A percentile compares a stretch with the other conserved stretches of the same genome.
phyloP scores from a whole-genome alignment of 768 basidiomycete species.

The Tylopilus rubrobrunneus region DNA sequence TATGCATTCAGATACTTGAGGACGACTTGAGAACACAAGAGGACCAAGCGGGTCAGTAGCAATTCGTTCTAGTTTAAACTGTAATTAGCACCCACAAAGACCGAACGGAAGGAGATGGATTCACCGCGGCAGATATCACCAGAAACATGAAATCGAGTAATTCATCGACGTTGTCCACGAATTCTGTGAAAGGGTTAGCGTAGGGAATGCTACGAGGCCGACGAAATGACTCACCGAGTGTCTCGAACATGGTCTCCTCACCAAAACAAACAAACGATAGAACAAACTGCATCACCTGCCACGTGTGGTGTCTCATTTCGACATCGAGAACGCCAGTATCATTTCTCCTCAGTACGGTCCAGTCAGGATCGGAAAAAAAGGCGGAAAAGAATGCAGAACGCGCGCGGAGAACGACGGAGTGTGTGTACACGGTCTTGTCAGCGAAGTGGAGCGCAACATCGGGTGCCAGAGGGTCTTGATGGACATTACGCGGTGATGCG shows the following conservation, averaged over 20 bases:
- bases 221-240: slow-evolving; percentile 47
- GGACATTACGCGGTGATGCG: slow-evolving; percentile 2
- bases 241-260: slow-evolving; percentile 65
- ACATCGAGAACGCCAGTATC: slow-evolving; percentile 54
- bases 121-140: slow-evolving; percentile 80
- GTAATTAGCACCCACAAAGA: not conserved
- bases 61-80: slow-evolving; percentile 65
- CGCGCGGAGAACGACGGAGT: slow-evolving; percentile 76
- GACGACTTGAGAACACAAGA: slow-evolving; percentile 77
- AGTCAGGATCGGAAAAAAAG: slow-evolving; percentile 79
- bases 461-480: slow-evolving; percentile 37
- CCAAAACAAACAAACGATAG: slow-evolving; percentile 78
- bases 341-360: slow-evolving; percentile 66
- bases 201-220: not conserved
- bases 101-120: slow-evolving; percentile 13
- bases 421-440: slow-evolving; percentile 60
- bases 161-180: slow-evolving; percentile 61
- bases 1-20: slow-evolving; percentile 60
- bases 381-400: slow-evolving; percentile 80
- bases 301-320: slow-evolving; percentile 66
- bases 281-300: slow-evolving; percentile 73
- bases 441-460: slow-evolving; percentile 73
- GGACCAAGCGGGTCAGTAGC: slow-evolving; percentile 78
- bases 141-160: slow-evolving; percentile 84
- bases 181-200: slow-evolving; percentile 42